These are phyloP conservation scores for Cladosporium sp. DNA, from an alignment of 2,329 filamentous ascomycete species.

Conservation along the genomic window DNA sequence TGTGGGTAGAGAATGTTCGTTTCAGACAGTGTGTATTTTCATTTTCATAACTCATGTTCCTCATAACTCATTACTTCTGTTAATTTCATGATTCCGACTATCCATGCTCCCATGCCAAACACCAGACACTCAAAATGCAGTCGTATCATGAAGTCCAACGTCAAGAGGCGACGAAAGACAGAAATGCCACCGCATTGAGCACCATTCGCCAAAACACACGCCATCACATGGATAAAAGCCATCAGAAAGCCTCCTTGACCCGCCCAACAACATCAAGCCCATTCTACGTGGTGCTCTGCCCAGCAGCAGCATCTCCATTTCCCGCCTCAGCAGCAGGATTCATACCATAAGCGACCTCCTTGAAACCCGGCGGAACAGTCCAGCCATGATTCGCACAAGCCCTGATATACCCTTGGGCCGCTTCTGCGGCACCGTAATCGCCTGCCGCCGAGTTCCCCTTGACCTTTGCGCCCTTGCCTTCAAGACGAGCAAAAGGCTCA, in stretches of 20 bases:
- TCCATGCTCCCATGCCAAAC: too few species aligned
- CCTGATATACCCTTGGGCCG: conserved; percentile 67
- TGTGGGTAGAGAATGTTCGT: too few species aligned
- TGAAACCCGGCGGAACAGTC: conserved; percentile 63
- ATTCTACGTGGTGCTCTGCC: neutral
- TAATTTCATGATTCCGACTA: too few species aligned
- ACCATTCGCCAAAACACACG: too few species aligned
- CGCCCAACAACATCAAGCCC: neutral
- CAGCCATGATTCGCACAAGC: conserved; percentile 69
- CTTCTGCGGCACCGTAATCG: conserved; percentile 64
- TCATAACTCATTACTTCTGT: too few species aligned
- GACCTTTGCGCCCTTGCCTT: conserved; percentile 19
- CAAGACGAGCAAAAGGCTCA: conserved; percentile 73
- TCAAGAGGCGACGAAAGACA: neutral
- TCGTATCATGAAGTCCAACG: too few species aligned
- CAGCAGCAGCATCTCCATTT: neutral
- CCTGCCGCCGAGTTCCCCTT: neutral
- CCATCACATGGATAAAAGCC: too few species aligned
- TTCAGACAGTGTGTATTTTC: too few species aligned
- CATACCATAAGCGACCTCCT: conserved; percentile 39
- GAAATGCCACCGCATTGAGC: neutral
- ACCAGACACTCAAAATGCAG: too few species aligned
- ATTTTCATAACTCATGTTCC: too few species aligned
- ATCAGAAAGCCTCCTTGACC: neutral
- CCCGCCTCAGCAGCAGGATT: neutral